Base-by-base conservation (phyloP, 2,329 filamentous ascomycete species). In the Colletotrichum australisinense region DNA sequence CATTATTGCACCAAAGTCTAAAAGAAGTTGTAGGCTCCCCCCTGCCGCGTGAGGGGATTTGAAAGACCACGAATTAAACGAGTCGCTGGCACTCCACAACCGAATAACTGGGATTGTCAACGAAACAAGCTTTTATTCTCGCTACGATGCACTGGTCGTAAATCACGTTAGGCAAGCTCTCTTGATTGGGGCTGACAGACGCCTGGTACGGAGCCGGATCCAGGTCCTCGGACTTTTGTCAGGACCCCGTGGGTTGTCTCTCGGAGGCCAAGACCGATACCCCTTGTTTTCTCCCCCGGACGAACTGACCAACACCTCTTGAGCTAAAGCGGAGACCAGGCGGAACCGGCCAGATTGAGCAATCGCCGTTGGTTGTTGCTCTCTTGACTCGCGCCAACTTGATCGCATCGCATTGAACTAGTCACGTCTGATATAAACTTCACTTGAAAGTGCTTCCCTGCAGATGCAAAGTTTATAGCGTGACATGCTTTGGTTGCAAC, bases 301-400 rank as follows among this genome's bases (percentile, higher is more conserved):
- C 26, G 35, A 49, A 57, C 28, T 30, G 60, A 28, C 16, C 35
- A 35, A 26, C 26, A 56, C 32, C 24, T 30, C 19, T 1, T 42
- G 5, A 28, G 30, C 19, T 63, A 12, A 55, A 24, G 52, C 52
- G 52, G 19, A 26, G 12, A 12, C 3, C 11, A 12, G 49, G 49
- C 24, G 59, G 67, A 4, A 9, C 30, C 19, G 4, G 5, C 5
- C 24, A 14, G 16, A 55, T 24, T 24, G 26, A 35, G 24, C 3
- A 38, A 42, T 64, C 26, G 7, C 30, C 16, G 30, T 55, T 49
- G 19, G 7, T 11, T 19, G n/a, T 22, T 49, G 19, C 42, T n/a
- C 19, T 28, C 55, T 70, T 70, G 68, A 70, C 68, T 70, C 68
- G 68, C 62, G 55, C 53, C n/a, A 32, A 14, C 28, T 24, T 32